Base-by-base conservation (phyloP, 108 stramenopile species). In the Aurantiochytrium sp. region DNA sequence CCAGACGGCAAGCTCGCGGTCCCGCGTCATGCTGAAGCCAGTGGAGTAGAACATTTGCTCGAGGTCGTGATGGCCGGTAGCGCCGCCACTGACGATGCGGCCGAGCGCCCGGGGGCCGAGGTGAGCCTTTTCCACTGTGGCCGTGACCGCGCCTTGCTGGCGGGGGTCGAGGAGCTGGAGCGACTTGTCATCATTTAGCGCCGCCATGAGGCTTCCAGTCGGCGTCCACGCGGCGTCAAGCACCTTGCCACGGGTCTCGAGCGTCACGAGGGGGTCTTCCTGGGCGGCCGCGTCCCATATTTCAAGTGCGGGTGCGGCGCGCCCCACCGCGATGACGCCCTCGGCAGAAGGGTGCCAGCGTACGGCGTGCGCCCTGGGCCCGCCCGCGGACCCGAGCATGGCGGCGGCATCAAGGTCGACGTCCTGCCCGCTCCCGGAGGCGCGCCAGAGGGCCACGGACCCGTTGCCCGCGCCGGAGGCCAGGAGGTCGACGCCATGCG, bases 1-100 rank as follows among this genome's bases (percentile, higher is more conserved):
- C 73, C 73, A 81, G 6, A 81, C 73, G 39, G 73, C 73, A 17
- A 81, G 73, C 39, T 81, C 73, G 39, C 73, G 73, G 45, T 81
- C 73, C 6, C 73, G 73, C 24, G 42, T 48, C 73, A 81, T 81
- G 73, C 27, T 48, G 39, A 81, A 81, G 21, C 73, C 73, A 17
- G 73, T 81, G 36, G 73, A 48, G 73, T 81, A 81, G 19, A 81
- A 81, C 42, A 48, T 27, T 6, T 81, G 39, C 27, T 81, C 73
- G 30, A 81, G 73, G n/a, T 81, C 73, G 24, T 48, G 12, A n/a
- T 41, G 39, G 12, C 42, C 73, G 1, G 42, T 22, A 30, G n/a
- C 45, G 2, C 73, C 73, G 12, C 73, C 73, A 48, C 12, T 48
- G 10, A 81, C 45, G 45, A 81, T 81, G 12, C 73, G 12, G 2